These are phyloP conservation scores for Schoenoplectus triqueter DNA, from an alignment of 202 grass and related monocot species.

Conservation along the genomic window DNA sequence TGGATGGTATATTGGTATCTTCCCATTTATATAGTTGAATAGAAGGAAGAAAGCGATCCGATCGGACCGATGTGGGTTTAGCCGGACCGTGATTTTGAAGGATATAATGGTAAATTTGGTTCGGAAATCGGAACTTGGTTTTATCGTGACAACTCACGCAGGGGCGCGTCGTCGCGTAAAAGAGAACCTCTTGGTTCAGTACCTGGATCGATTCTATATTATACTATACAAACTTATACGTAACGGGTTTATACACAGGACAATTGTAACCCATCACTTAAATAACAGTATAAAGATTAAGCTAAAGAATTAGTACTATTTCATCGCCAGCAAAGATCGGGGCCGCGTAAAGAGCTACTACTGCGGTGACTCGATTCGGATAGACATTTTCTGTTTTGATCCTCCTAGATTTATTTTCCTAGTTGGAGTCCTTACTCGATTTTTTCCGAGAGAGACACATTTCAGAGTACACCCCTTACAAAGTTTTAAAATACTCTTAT, in stretches of 20 bases:
- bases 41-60: background rate
- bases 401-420: background rate
- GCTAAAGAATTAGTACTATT: background rate
- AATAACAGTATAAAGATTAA: background rate
- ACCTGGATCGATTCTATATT: background rate
- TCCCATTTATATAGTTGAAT: slow-evolving; percentile 15
- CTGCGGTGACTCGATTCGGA: slow-evolving; percentile 31
- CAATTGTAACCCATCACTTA: background rate
- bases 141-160: slow-evolving; percentile 49
- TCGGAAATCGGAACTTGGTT: background rate
- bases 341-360: slow-evolving; percentile 26
- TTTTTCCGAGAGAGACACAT: background rate
- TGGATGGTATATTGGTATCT: slow-evolving; percentile 14
- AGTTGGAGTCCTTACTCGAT: slow-evolving; percentile 29
- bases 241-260: background rate
- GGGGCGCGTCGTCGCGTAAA: slow-evolving; percentile 82
- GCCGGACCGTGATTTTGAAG: slow-evolving; percentile 13
- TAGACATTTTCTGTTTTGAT: slow-evolving; percentile 34
- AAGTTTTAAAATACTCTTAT: accelerated
- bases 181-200: slow-evolving; percentile 24
- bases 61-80: slow-evolving; percentile 11
- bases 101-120: slow-evolving; percentile 42
- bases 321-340: background rate
- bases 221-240: background rate
- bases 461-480: background rate